Evolutionary conservation across 2,329 filamentous ascomycete genomes (phyloP), one percentile per base, ranked within the genome.

Genomic region (Colletotrichum musae): DNA sequence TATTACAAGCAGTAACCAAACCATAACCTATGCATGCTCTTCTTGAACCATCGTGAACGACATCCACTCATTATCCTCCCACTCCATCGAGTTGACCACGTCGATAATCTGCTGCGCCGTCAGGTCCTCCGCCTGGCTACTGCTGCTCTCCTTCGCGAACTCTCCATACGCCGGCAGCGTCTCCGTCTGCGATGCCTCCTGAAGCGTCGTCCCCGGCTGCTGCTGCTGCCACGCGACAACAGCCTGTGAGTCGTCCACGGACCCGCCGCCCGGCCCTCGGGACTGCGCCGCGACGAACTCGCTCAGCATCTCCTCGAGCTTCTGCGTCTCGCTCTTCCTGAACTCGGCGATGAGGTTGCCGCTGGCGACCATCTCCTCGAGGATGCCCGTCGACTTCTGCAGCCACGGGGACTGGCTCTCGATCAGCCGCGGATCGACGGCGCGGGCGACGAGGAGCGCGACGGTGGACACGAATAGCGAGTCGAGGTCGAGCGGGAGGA

Each of bases 291-390:
- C 28, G 5, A 53, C 24, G 24, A 69, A 69, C 6, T 54, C 56
- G 21, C 50, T 28, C 2, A 84, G 64, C 74, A 83, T 80, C 26
- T 80, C 78, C 10, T 83, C 80, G 1, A 87, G 74, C 58, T 84
- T 82, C 47, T 83, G 79, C 2, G 87, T 75, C 70, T 88, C 86
- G 1, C 78, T 78, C 51, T 80, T 78, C 9, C 82, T 78, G 50
- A 83, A 83, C 3, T 77, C 77, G 0, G 86, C 85, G 9, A 86
- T 80, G 1, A 81, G 75, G 45, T 86, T 87, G 0, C 85, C 84
- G 51, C 80, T 79, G 1, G 77, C 75, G 3, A 82, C 76, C 76
- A 87, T 86, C 10, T 84, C 84, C 21, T 85, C 82, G 4, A 87
- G 77, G 6, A 87, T 80, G 1, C 72, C 67, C 32, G 82, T 81